Percentiles rank a stretch among this genome's conserved stretches.
phyloP scores from a whole-genome alignment of 2,329 filamentous ascomycete species.

The Monosporascus sp. region DNA sequence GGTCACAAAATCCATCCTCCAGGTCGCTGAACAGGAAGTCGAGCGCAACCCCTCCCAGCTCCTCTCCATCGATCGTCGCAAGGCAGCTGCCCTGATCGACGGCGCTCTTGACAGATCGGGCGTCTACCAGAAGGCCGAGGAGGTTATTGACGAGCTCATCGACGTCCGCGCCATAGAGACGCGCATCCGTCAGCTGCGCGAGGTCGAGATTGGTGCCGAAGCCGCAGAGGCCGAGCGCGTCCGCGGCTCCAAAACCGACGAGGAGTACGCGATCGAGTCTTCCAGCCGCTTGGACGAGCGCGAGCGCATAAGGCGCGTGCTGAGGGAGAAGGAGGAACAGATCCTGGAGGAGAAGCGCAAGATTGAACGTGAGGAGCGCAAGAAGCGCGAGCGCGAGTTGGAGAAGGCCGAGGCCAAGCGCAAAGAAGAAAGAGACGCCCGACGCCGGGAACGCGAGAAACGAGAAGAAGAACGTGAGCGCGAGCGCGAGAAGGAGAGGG shows the following conservation, averaged over 20 bases:
- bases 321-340: conserved; percentile 53
- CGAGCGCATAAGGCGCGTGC: conserved; percentile 55
- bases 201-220: conserved; percentile 63
- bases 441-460: conserved; percentile 37
- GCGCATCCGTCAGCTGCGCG: conserved; percentile 63
- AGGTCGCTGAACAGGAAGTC: conserved; percentile 68
- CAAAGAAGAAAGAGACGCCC: conserved; percentile 45
- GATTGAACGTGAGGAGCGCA: conserved; percentile 52
- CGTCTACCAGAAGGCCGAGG: conserved; percentile 67
- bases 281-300: conserved; percentile 55
- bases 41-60: conserved; percentile 68
- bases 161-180: conserved; percentile 63
- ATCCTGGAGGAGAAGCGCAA: conserved; percentile 58
- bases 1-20: conserved; percentile 60
- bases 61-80: conserved; percentile 66
- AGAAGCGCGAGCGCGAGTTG: conserved; percentile 41
- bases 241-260: conserved; percentile 66
- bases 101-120: conserved; percentile 72
- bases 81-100: conserved; percentile 71
- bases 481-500: conserved; percentile 48
- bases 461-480: conserved; percentile 30
- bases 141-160: conserved; percentile 62
- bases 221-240: conserved; percentile 59
- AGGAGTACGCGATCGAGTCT: conserved; percentile 66
- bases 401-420: conserved; percentile 46